Conservation (phyloP, 805 yeast genomes). For the Vanderwaltozyma yarrowii region DNA sequence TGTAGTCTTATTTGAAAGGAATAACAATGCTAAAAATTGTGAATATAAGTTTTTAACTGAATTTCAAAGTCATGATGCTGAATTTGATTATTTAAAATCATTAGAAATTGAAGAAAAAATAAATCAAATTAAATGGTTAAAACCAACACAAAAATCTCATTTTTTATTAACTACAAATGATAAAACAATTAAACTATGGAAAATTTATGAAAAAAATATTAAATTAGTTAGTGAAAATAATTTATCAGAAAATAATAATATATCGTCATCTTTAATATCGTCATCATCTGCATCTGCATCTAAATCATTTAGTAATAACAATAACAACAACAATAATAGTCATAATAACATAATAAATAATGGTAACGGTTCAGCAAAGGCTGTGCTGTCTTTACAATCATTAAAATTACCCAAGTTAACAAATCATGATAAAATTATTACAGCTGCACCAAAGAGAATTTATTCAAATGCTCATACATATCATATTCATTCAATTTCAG, state of each 20-base stretch:
- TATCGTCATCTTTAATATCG: slow-evolving; percentile 1
- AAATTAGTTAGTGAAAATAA: slow-evolving; percentile 90
- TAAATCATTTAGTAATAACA: slow-evolving; percentile 4
- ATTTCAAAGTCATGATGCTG: slow-evolving; percentile 97
- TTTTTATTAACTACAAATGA: slow-evolving; percentile 87
- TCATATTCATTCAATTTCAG: slow-evolving; percentile 91
- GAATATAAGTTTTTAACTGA: slow-evolving; percentile 95
- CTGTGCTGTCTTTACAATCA: slow-evolving; percentile 31
- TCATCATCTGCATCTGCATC: slow-evolving; percentile 4
- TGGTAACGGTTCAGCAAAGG: slow-evolving; percentile 17
- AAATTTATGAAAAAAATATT: slow-evolving; percentile 82
- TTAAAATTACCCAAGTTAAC: slow-evolving; percentile 80
- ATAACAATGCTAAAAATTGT: slow-evolving; percentile 61
- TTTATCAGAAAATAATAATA: slow-evolving; percentile 24
- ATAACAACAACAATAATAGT: slow-evolving; percentile 3
- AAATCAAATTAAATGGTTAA: slow-evolving; percentile 95
- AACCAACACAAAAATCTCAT: slow-evolving; percentile 80
- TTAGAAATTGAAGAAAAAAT: slow-evolving; percentile 97
- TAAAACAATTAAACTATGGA: slow-evolving; percentile 98
- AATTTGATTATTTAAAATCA: slow-evolving; percentile 91
- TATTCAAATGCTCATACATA: slow-evolving; percentile 97
- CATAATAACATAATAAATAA: slow-evolving; percentile 3
- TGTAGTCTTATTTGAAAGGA: slow-evolving; percentile 90
- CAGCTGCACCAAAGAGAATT: slow-evolving; percentile 86
- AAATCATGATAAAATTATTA: slow-evolving; percentile 89